A percentile compares a stretch with the other conserved stretches of the same genome.
Conservation (phyloP, 192 early-diverging fungal genomes). For the Rhizoclosmatium globosum region DNA sequence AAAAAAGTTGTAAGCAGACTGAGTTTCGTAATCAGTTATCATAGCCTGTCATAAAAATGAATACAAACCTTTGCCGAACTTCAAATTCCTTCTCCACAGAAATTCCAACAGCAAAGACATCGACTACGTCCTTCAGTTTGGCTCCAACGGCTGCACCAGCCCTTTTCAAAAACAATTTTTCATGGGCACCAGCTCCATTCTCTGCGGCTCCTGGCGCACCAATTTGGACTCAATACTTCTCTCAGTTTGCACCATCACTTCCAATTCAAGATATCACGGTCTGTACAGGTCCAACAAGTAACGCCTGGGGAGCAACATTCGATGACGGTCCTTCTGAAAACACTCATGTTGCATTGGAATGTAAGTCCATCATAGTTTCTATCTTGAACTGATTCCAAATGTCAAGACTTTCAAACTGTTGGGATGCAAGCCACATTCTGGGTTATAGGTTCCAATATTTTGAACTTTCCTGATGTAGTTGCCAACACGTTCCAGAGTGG, state of each 20-base stretch:
- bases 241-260: not conserved
- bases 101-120: no score
- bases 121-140: no score
- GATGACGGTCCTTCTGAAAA: not conserved
- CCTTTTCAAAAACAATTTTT: no score
- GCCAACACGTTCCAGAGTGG: not conserved
- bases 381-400: not conserved
- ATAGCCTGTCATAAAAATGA: no score
- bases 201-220: not conserved
- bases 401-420: not conserved
- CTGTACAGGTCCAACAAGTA: not conserved
- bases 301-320: not conserved
- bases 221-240: slow-evolving; percentile 5
- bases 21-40: no score
- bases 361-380: not conserved
- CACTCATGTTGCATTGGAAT: not conserved
- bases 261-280: not conserved
- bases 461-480: not conserved
- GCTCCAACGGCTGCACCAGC: no score
- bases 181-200: not conserved
- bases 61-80: no score
- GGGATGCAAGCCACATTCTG: not conserved
- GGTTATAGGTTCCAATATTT: not conserved
- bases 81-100: no score
- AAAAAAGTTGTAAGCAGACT: no score